Evolutionary conservation across 73 alveolate genomes (phyloP).

Genomic region (Tetrahymena elliotti): DNA sequence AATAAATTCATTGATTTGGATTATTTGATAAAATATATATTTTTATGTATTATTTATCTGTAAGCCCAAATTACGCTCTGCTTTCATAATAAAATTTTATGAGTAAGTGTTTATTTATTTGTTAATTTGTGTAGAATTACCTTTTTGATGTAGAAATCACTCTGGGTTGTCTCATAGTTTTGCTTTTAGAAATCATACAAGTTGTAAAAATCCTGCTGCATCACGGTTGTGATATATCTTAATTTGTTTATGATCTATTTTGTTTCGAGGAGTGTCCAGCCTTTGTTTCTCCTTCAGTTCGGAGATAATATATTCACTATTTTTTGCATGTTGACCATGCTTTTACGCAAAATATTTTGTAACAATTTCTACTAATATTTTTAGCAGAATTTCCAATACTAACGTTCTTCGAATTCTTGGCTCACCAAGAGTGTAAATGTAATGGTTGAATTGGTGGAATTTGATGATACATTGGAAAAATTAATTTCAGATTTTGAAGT

Average conservation of each 20-base stretch:
- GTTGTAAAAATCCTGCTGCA: background rate
- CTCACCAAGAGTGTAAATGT: background rate
- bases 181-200: background rate
- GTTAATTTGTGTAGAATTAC: too few species aligned
- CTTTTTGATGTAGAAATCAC: background rate
- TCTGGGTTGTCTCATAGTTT: background rate
- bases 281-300: background rate
- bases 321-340: background rate
- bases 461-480: background rate
- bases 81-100: background rate
- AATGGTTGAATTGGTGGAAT: background rate
- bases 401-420: background rate
- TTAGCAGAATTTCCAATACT: background rate
- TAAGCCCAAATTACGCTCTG: too few species aligned
- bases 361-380: background rate
- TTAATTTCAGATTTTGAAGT: background rate
- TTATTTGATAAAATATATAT: background rate
- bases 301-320: background rate
- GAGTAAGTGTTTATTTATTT: background rate
- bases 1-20: background rate
- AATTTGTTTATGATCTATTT: background rate
- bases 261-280: slow-evolving; percentile 2
- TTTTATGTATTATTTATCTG: background rate
- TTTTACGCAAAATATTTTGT: background rate
- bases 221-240: background rate